A percentile compares a stretch with the other conserved stretches of the same genome.
phyloP scores from a whole-genome alignment of 2,329 filamentous ascomycete genomes.

The Macrophomina pseudophaseolina region DNA sequence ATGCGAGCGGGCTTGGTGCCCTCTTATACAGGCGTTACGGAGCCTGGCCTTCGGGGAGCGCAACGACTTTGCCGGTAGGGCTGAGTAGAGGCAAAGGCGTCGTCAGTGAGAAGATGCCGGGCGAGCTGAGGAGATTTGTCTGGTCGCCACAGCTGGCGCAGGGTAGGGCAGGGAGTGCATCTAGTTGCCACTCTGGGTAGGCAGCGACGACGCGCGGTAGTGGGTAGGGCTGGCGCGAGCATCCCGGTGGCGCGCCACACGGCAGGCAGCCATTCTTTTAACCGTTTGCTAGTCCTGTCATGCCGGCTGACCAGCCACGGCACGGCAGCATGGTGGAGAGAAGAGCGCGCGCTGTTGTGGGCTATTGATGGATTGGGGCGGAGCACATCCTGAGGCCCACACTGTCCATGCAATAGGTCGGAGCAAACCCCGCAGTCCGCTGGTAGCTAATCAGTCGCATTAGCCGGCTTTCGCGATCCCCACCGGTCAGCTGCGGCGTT shows the following conservation, averaged over 20 bases:
- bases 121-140: neutral
- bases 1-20: neutral
- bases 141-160: neutral
- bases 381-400: neutral
- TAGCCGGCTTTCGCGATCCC: neutral
- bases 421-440: neutral
- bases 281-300: neutral
- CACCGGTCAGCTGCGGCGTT: neutral
- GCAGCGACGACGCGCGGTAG: slow-evolving; percentile 9
- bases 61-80: neutral
- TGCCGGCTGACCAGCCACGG: slow-evolving; percentile 6
- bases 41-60: neutral
- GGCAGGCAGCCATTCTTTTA: neutral
- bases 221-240: too few relatives aligned
- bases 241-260: neutral
- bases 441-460: neutral
- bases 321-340: neutral
- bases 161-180: neutral
- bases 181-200: slow-evolving; percentile 5
- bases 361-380: neutral
- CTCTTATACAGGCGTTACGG: neutral
- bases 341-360: neutral
- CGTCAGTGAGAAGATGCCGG: neutral
- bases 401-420: neutral
- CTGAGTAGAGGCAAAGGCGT: neutral